These are phyloP conservation scores for Emmonsiellopsis sp. DNA, from an alignment of 2,329 filamentous ascomycete species.

Conservation along the genomic window DNA sequence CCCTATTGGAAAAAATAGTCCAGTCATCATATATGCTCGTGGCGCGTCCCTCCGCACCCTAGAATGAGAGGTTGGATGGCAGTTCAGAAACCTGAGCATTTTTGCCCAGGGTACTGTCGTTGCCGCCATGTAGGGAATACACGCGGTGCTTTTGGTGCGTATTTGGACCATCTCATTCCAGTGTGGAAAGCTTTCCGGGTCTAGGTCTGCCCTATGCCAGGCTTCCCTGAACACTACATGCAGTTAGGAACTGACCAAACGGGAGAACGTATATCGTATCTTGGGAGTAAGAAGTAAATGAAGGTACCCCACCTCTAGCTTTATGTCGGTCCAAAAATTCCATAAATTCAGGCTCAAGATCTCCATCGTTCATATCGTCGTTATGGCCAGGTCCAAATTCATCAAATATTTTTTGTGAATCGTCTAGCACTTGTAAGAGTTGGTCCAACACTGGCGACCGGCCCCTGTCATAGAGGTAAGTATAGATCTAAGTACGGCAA, in stretches of 20 bases:
- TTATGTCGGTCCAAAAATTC: constrained; percentile 26
- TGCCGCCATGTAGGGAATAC: constrained; percentile 10
- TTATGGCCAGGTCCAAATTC: constrained; percentile 3
- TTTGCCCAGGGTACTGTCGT: constrained; percentile 3
- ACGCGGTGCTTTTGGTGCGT: constrained; percentile 19
- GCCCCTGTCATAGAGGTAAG: background rate
- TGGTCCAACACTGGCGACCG: background rate
- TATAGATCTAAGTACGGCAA: background rate
- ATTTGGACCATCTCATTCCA: constrained; percentile 32
- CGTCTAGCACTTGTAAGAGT: background rate
- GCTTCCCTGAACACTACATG: constrained; percentile 31
- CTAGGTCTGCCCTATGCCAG: constrained; percentile 39
- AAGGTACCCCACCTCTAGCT: constrained; percentile 21
- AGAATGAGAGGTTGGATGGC: constrained; percentile 22
- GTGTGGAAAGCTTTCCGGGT: constrained; percentile 29
- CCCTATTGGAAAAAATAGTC: constrained; percentile 29
- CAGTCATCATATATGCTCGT: constrained; percentile 29
- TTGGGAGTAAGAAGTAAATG: background rate
- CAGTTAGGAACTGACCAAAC: constrained; percentile 9
- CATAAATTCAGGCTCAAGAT: constrained; percentile 17
- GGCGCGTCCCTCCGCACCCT: constrained; percentile 31
- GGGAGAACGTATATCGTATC: no score
- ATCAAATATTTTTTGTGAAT: constrained; percentile 1
- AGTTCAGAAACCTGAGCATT: constrained; percentile 16
- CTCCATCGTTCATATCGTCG: background rate